These are phyloP conservation scores for Citrus sinensis DNA, from an alignment of 345 rosid species.

Conservation along the genomic window DVS_A1.0 CM039162.1:31734001-31734500, in stretches of 20 bases:
- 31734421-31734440: too few relatives aligned
- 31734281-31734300: conserved; percentile 15
- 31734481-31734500: too few relatives aligned
- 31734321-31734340: conserved; percentile 11
- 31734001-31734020: background rate
- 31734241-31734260: conserved; percentile 18
- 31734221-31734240: conserved; percentile 21
- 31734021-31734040: too few relatives aligned
- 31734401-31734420: too few relatives aligned
- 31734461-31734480: too few relatives aligned
- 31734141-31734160: conserved; percentile 9
- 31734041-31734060: background rate
- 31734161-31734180: conserved; percentile 19
- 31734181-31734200: conserved; percentile 17
- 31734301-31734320: background rate
- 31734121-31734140: background rate
- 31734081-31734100: background rate
- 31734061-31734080: background rate
- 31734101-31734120: background rate
- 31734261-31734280: conserved; percentile 17
- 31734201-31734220: background rate
- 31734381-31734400: background rate
- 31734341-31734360: conserved; percentile 1
- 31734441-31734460: too few relatives aligned
- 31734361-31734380: background rate